phyloP scores from a whole-genome alignment of 441 rosid genomes.

The Adansonia gregorii region DNA sequence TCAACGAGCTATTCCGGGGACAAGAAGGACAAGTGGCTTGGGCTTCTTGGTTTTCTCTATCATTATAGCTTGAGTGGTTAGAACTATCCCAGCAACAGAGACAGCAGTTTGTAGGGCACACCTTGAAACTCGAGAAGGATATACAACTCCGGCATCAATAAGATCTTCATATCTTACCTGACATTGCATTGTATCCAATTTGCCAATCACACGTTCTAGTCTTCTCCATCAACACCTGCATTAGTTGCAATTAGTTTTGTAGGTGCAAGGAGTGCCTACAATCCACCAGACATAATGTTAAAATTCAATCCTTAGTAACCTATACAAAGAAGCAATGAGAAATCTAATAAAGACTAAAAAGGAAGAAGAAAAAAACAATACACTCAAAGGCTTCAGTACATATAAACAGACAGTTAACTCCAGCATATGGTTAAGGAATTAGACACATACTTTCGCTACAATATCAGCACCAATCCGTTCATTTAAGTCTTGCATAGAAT shows the following conservation, averaged over 20 bases:
- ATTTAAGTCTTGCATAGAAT: conserved; percentile 56
- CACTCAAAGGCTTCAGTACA: background rate
- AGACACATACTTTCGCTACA: conserved; percentile 50
- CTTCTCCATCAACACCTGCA: conserved; percentile 77
- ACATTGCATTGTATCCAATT: conserved; percentile 78
- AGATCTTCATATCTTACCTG: conserved; percentile 72
- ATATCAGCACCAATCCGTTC: conserved; percentile 80
- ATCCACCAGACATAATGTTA: background rate
- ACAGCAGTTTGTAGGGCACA: conserved; percentile 82
- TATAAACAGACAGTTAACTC: background rate
- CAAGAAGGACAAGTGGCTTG: conserved; percentile 53
- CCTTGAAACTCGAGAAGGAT: conserved; percentile 79
- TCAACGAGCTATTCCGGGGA: conserved; percentile 66
- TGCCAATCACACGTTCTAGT: conserved; percentile 58
- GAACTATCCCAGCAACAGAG: conserved; percentile 74
- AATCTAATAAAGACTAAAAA: background rate
- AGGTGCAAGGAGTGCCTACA: conserved; percentile 78
- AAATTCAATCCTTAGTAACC: background rate
- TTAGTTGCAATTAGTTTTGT: conserved; percentile 74
- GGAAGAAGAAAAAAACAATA: background rate
- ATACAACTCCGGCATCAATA: conserved; percentile 57
- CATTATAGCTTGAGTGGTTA: conserved; percentile 78
- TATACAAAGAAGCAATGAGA: background rate
- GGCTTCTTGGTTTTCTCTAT: conserved; percentile 67
- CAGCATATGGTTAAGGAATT: background rate